A percentile compares a stretch with the other conserved stretches of the same genome.
Evolutionary conservation across 192 early-diverging fungal species (phyloP).

Genomic region (Umbelopsis vinacea): DNA sequence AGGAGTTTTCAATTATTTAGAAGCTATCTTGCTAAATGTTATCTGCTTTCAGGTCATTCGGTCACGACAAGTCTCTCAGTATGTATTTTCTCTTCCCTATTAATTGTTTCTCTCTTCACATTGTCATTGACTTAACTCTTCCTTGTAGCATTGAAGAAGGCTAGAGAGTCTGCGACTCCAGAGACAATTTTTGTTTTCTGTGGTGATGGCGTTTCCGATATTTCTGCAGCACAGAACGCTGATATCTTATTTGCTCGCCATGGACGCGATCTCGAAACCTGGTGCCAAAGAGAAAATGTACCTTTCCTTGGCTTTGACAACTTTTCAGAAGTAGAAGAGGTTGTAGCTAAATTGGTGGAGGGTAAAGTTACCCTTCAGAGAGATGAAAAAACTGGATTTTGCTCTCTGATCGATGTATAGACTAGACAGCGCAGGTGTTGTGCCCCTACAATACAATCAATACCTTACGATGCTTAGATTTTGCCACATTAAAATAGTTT

Average conservation of each 20-base stretch:
- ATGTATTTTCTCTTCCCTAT: conserved; percentile 18
- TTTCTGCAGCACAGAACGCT: conserved; percentile 75
- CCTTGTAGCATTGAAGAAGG: conserved; percentile 33
- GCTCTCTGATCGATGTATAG: conserved; percentile 22
- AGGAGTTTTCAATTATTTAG: not conserved
- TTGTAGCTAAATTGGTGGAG: conserved; percentile 31
- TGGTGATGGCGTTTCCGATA: conserved; percentile 81
- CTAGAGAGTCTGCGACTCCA: conserved; percentile 28
- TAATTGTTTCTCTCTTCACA: not conserved
- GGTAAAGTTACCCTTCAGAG: conserved; percentile 26
- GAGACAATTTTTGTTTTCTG: conserved; percentile 67
- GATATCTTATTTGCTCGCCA: conserved; percentile 76
- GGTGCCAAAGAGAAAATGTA: conserved; percentile 64
- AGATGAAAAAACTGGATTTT: conserved; percentile 36
- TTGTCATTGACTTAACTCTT: not conserved
- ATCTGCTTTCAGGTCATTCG: conserved; percentile 45
- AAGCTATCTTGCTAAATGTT: not conserved
- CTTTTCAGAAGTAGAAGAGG: conserved; percentile 51
- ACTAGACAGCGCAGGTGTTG: not conserved
- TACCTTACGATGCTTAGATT: not conserved
- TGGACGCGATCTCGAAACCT: conserved; percentile 71
- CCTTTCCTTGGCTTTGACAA: conserved; percentile 59
- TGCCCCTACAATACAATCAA: too few species aligned
- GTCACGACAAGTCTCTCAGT: conserved; percentile 68
- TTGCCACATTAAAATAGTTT: not conserved